These are phyloP conservation scores for Beta macrorhiza DNA, from an alignment of 179 eudicot species.

Conservation along the genomic window DNA sequence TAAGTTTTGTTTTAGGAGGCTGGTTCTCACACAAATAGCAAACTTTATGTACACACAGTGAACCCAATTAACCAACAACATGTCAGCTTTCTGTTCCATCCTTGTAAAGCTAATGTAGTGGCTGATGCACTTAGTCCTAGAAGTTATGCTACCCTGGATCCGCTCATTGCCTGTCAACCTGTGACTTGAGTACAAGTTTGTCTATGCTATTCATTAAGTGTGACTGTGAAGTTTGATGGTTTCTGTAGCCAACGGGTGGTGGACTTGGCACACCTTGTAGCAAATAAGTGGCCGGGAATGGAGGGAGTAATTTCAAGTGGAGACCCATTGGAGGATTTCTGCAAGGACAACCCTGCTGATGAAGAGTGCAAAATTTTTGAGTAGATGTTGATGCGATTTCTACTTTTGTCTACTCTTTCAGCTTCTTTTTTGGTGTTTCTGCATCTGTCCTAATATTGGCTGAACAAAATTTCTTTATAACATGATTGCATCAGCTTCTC, in stretches of 20 bases:
- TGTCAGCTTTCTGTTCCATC: no score
- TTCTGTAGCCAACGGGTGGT: conserved; percentile 79
- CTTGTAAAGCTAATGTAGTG: no score
- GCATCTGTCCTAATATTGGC: conserved; percentile 16
- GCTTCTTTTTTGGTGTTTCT: conserved; percentile 16
- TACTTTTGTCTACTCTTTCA: neutral
- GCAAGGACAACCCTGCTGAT: conserved; percentile 75
- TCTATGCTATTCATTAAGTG: neutral
- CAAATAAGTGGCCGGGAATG: conserved; percentile 73
- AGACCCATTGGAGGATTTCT: conserved; percentile 80
- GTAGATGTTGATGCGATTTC: conserved; percentile 17
- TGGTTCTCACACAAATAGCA: no score
- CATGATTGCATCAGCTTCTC: conserved; percentile 21
- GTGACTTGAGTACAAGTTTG: neutral
- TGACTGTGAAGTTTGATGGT: neutral
- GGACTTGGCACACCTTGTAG: conserved; percentile 87
- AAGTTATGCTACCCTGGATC: no score
- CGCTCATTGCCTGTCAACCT: no score
- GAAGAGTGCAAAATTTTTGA: conserved; percentile 86
- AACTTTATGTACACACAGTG: no score
- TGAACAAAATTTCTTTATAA: conserved; percentile 9
- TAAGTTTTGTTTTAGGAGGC: neutral
- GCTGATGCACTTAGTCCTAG: no score
- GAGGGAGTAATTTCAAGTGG: conserved; percentile 49
- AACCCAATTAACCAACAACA: no score